These are phyloP conservation scores for Beta macrorhiza DNA, from an alignment of 179 eudicot species.

Conservation along the genomic window DNA sequence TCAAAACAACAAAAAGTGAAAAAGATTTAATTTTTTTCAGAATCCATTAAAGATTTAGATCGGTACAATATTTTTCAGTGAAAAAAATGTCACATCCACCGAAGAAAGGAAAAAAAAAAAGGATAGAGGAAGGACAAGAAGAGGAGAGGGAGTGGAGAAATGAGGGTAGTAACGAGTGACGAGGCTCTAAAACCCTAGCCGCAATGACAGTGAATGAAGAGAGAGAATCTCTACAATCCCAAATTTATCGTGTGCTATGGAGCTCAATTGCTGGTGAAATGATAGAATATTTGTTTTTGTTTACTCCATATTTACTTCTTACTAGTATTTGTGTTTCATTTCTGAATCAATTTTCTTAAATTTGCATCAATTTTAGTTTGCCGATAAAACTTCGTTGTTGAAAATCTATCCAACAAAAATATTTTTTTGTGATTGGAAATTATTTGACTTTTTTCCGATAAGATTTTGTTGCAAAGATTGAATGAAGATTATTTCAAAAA, in stretches of 20 bases:
- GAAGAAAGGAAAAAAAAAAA: background rate
- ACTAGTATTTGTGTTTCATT: too few relatives aligned
- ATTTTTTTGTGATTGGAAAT: too few relatives aligned
- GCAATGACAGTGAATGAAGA: conserved; percentile 21
- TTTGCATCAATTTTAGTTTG: too few relatives aligned
- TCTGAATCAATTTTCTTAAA: too few relatives aligned
- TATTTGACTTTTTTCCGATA: too few relatives aligned
- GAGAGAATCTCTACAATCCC: conserved; percentile 7
- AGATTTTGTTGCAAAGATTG: too few relatives aligned
- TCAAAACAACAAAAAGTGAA: background rate
- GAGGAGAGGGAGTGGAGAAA: background rate
- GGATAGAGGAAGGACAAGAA: background rate
- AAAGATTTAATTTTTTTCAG: conserved; percentile 5
- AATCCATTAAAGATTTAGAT: conserved; percentile 33
- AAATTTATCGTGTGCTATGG: conserved; percentile 14
- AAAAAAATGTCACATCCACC: background rate
- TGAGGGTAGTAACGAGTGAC: background rate
- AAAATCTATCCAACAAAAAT: too few relatives aligned
- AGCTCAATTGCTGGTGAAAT: background rate
- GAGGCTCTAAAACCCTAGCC: conserved; percentile 43
- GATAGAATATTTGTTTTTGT: background rate
- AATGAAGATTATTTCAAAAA: too few relatives aligned
- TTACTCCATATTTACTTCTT: too few relatives aligned
- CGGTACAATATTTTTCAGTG: conserved; percentile 7
- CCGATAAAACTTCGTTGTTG: too few relatives aligned